Evolutionary conservation across 306 rosid species (phyloP).

Genomic region (Dryas alaskensis): DNA sequence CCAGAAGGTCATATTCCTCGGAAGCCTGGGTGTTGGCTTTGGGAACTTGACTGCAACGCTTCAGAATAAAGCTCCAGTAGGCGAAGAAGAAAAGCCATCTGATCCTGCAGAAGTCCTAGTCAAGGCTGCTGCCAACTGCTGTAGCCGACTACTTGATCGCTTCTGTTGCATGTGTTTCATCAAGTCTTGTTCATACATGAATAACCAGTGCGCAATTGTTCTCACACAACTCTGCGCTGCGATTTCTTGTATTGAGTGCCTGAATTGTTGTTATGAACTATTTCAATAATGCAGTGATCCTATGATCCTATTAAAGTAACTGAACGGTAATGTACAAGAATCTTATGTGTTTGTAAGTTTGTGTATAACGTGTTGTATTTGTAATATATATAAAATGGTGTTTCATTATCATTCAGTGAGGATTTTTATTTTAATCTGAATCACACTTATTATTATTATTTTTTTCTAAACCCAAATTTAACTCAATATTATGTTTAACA

Average conservation of each 20-base stretch:
- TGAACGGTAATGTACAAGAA: constrained; percentile 2
- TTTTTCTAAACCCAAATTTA: too few species aligned
- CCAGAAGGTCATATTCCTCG: constrained; percentile 48
- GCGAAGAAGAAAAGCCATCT: constrained; percentile 57
- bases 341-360: not conserved
- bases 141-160: constrained; percentile 37
- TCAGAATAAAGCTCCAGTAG: constrained; percentile 46
- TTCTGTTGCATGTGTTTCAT: constrained; percentile 78
- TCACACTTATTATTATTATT: too few species aligned
- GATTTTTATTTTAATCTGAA: too few species aligned
- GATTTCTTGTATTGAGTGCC: constrained; percentile 69
- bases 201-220: constrained; percentile 56
- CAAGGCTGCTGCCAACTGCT: constrained; percentile 67
- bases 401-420: not conserved
- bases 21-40: constrained; percentile 62
- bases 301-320: constrained; percentile 12
- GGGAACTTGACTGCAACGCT: constrained; percentile 71
- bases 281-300: constrained; percentile 43
- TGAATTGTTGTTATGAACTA: constrained; percentile 76
- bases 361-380: not conserved
- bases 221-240: constrained; percentile 76
- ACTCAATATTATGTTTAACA: too few species aligned
- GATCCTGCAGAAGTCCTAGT: constrained; percentile 42
- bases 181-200: constrained; percentile 45
- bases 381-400: not conserved